phyloP scores from a whole-genome alignment of 495 filamentous ascomycete genomes.

The Beverwykella pulmonaria region DNA sequence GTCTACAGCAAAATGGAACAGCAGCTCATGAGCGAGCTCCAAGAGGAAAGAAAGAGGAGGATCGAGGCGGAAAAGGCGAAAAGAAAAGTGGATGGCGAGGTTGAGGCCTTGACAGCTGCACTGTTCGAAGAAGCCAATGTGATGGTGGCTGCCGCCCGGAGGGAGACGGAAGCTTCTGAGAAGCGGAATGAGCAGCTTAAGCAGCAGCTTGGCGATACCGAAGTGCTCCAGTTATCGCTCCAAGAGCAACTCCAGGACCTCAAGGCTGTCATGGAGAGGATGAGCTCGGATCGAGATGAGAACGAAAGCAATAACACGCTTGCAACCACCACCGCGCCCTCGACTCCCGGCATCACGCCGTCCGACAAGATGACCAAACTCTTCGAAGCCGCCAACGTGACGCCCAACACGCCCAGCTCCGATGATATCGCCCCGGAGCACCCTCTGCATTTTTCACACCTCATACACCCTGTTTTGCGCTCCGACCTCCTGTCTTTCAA shows the following conservation, averaged over 20 bases:
- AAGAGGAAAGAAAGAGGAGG: slow-evolving; percentile 63
- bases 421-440: slow-evolving; percentile 73
- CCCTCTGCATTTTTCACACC: slow-evolving; percentile 80
- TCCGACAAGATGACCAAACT: slow-evolving; percentile 48
- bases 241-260: slow-evolving; percentile 92
- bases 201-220: slow-evolving; percentile 78
- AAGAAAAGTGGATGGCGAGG: slow-evolving; percentile 74
- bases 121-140: slow-evolving; percentile 95
- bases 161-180: slow-evolving; percentile 68
- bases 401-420: slow-evolving; percentile 51
- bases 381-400: slow-evolving; percentile 51
- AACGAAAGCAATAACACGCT: slow-evolving; percentile 60
- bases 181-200: slow-evolving; percentile 79
- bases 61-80: slow-evolving; percentile 68
- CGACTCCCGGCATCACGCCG: slow-evolving; percentile 60
- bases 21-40: slow-evolving; percentile 66
- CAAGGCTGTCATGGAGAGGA: slow-evolving; percentile 86
- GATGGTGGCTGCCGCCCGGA: slow-evolving; percentile 84
- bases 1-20: slow-evolving; percentile 71
- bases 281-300: slow-evolving; percentile 74
- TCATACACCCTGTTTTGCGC: slow-evolving; percentile 79
- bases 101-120: slow-evolving; percentile 85
- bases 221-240: slow-evolving; percentile 81
- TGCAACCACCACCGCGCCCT: slow-evolving; percentile 67
- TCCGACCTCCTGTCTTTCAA: slow-evolving; percentile 78